phyloP scores from a whole-genome alignment of 1,284 basidiomycete species.

The Cryptococcus maquisensis region DNA sequence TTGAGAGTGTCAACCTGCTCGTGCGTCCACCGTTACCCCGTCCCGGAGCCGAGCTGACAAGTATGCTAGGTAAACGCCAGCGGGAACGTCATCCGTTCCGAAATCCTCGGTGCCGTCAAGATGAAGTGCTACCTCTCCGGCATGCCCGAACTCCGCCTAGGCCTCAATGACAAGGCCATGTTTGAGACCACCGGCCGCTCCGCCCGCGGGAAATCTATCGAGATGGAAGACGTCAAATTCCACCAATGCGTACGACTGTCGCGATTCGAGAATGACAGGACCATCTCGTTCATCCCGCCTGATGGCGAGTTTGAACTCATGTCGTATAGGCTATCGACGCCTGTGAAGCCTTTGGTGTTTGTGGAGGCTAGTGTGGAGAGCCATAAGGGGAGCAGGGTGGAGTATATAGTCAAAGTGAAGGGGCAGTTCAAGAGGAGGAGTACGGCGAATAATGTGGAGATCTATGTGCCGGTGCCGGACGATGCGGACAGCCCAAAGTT shows the following conservation, averaged over 20 bases:
- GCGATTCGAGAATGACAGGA: conserved; percentile 97
- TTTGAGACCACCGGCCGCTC: conserved; percentile 95
- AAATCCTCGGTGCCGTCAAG: conserved; percentile 96
- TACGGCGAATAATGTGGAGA: conserved; percentile 97
- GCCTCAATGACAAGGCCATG: conserved; percentile 99
- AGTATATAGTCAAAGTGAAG: conserved; percentile 97
- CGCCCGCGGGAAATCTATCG: conserved; percentile 93
- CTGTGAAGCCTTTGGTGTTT: conserved; percentile 97
- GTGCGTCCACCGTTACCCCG: conserved; percentile 51
- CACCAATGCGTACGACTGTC: conserved; percentile 99
- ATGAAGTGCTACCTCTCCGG: conserved; percentile 99
- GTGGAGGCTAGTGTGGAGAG: conserved; percentile 95
- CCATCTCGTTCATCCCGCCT: conserved; percentile 98
- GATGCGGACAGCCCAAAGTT: conserved; percentile 98
- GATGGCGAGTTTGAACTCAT: conserved; percentile 99
- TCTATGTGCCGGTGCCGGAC: conserved; percentile 95
- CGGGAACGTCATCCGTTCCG: conserved; percentile 94
- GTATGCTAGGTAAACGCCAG: conserved; percentile 81
- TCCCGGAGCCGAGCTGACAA: conserved; percentile 5
- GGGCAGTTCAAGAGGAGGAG: conserved; percentile 97
- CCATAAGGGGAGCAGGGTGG: conserved; percentile 87
- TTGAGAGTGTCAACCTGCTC: conserved; percentile 94
- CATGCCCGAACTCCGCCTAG: conserved; percentile 95
- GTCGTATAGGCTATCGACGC: conserved; percentile 91
- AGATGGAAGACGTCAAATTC: conserved; percentile 99